Evolutionary conservation across 106 monocot species (phyloP), one percentile per base, ranked within the genome.

Genomic region (Narthecium ossifragum): DNA sequence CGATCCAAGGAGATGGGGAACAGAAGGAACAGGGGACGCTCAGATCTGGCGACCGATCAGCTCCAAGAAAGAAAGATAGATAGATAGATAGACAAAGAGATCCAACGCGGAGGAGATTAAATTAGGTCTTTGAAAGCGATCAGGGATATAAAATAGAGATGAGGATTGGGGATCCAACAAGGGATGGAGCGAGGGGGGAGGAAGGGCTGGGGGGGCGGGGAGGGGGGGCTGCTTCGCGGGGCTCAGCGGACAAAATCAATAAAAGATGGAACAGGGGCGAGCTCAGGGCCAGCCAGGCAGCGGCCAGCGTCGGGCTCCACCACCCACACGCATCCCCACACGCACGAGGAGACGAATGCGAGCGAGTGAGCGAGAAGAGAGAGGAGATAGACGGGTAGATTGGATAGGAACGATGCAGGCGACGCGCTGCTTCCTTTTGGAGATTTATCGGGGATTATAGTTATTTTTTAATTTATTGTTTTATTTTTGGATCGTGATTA

Each of bases 311-410:
- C 39, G 58, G 58, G 58, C 14, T 57, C 57, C 34, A 57, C 57
- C 57, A 58, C 58, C 58, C 26, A 26, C 53, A 58, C 58, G 37
- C 58, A 8, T 14, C 48, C 30, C 29, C 55, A 58, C 33, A 7
- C 57, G 4, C 57, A 17, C 58, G 34, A 32, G 37, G n/a, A 27
- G 28, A 29, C 53, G 51, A 21, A 18, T 20, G 30, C 11, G 53
- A 54, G 27, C 10, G 30, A 54, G 46, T 3, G 53, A 54, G 30
- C 10, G 53, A 54, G 28, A 46, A 53, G 53, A 53, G 53, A 52
- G 51, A 25, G 26, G 20, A 57, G 20, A 57, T 15, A 31, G 10
- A 54, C 1, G 11, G 54, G 54, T 55, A 17, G 1, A 55, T 32
- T 12, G 30, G 54, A 29, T 30, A 55, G 5, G 47, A n/a, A 48